A percentile compares a stretch with the other conserved stretches of the same genome.
These are phyloP conservation scores for Coprinopsis marcescibilis DNA, from an alignment of 768 basidiomycete genomes.

Conservation along the genomic window DNA sequence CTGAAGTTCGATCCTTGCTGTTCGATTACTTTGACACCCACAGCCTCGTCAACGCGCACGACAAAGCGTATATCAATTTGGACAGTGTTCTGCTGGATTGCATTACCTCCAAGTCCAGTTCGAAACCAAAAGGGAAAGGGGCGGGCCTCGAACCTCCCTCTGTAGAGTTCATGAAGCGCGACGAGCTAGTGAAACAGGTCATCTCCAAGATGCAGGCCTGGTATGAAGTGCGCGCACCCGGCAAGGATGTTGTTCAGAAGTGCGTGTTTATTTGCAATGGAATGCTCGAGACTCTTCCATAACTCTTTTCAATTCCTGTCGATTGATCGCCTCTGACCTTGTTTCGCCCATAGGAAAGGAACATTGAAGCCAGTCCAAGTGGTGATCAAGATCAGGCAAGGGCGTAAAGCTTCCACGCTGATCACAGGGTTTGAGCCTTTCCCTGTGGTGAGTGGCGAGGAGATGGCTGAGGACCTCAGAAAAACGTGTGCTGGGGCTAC, in stretches of 20 bases:
- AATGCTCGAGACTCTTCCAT: neutral
- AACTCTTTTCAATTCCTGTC: neutral
- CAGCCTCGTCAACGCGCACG: constrained; percentile 56
- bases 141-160: constrained; percentile 10
- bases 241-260: constrained; percentile 56
- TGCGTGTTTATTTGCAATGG: constrained; percentile 25
- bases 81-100: constrained; percentile 39
- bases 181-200: constrained; percentile 52
- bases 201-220: constrained; percentile 69
- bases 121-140: constrained; percentile 27
- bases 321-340: neutral
- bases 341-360: constrained; percentile 57
- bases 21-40: constrained; percentile 58
- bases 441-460: constrained; percentile 54
- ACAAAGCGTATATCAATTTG: constrained; percentile 69
- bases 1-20: constrained; percentile 52
- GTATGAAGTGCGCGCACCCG: constrained; percentile 56
- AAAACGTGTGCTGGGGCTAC: constrained; percentile 77
- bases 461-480: constrained; percentile 73
- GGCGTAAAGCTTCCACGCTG: constrained; percentile 69
- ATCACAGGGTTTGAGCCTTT: constrained; percentile 81
- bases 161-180: constrained; percentile 59
- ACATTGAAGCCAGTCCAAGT: constrained; percentile 64
- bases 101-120: constrained; percentile 29
- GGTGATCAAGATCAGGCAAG: constrained; percentile 67